These are phyloP conservation scores for Pisolithus albus DNA, from an alignment of 768 basidiomycete species.

Conservation along the genomic window DNA sequence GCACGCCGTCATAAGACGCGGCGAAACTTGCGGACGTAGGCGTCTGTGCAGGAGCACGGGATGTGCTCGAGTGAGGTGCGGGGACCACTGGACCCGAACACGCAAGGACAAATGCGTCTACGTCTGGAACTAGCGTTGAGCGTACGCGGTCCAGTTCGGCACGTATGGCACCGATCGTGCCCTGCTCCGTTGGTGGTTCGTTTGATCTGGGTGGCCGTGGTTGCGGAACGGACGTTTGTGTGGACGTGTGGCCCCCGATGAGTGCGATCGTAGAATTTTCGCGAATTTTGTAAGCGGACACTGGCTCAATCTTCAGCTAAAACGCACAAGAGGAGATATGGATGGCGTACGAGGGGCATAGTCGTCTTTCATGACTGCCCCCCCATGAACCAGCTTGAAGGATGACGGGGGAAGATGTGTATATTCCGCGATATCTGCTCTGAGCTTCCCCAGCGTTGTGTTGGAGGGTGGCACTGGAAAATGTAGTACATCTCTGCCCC, in stretches of 20 bases:
- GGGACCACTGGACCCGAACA: constrained; percentile 9
- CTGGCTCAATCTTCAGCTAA: constrained; percentile 23
- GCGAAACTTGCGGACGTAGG: neutral
- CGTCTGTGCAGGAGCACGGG: neutral
- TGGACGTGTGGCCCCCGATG: constrained; percentile 43
- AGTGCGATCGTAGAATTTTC: constrained; percentile 65
- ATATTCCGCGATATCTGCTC: constrained; percentile 59
- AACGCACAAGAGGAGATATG: neutral
- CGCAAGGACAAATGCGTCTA: constrained; percentile 47
- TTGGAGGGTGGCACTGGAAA: constrained; percentile 50
- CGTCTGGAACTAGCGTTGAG: constrained; percentile 45
- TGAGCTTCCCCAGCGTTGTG: constrained; percentile 52
- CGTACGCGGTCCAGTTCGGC: constrained; percentile 45
- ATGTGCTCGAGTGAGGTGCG: constrained; percentile 8
- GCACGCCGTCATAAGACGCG: constrained; percentile 5
- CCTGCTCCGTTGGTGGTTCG: constrained; percentile 33
- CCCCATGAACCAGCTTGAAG: constrained; percentile 86
- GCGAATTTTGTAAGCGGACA: constrained; percentile 70
- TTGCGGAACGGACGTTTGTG: constrained; percentile 17
- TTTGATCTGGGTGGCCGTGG: constrained; percentile 18
- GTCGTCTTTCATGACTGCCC: constrained; percentile 88
- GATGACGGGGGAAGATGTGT: constrained; percentile 62
- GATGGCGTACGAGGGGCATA: constrained; percentile 47
- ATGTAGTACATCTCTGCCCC: constrained; percentile 44
- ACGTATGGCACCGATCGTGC: constrained; percentile 29